These are phyloP conservation scores for Boletus semigastroideus DNA, from an alignment of 1,284 basidiomycete species.

Conservation along the genomic window DNA sequence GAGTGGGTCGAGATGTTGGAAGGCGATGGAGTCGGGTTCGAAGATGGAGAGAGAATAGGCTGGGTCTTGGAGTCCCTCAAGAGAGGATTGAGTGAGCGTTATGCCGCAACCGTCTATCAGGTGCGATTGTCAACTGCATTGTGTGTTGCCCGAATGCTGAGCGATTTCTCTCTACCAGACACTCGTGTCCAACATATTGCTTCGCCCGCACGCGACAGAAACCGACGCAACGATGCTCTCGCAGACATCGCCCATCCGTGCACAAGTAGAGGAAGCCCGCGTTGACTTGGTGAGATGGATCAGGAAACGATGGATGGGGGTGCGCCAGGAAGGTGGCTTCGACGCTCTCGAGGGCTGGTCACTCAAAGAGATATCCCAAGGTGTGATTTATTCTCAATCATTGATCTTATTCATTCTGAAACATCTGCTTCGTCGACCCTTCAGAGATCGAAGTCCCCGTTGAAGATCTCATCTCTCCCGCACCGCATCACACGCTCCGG, in stretches of 20 bases:
- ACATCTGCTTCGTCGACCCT: neutral
- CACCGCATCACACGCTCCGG: conserved; percentile 27
- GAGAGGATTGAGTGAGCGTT: conserved; percentile 56
- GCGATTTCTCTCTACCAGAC: conserved; percentile 44
- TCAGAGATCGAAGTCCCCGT: conserved; percentile 77
- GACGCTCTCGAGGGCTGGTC: conserved; percentile 81
- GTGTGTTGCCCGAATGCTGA: neutral
- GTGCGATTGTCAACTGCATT: conserved; percentile 35
- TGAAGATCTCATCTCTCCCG: conserved; percentile 64
- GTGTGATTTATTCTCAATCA: conserved; percentile 42
- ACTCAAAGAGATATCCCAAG: conserved; percentile 82
- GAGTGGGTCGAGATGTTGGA: conserved; percentile 77
- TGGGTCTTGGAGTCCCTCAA: conserved; percentile 66
- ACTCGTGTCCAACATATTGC: conserved; percentile 71
- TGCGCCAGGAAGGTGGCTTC: conserved; percentile 80
- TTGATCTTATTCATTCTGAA: neutral
- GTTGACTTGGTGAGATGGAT: conserved; percentile 67
- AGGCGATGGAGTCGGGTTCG: conserved; percentile 67
- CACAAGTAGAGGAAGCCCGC: conserved; percentile 71
- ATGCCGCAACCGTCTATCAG: conserved; percentile 74
- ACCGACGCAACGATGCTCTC: conserved; percentile 60
- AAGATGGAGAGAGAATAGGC: conserved; percentile 71
- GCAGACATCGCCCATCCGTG: conserved; percentile 61
- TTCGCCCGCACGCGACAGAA: conserved; percentile 64
- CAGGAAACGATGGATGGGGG: conserved; percentile 70